Percentiles rank a stretch among this genome's conserved stretches.
These are phyloP conservation scores for Themeda triandra DNA, from an alignment of 176 grass and related monocot genomes.

Conservation along the genomic window DNA sequence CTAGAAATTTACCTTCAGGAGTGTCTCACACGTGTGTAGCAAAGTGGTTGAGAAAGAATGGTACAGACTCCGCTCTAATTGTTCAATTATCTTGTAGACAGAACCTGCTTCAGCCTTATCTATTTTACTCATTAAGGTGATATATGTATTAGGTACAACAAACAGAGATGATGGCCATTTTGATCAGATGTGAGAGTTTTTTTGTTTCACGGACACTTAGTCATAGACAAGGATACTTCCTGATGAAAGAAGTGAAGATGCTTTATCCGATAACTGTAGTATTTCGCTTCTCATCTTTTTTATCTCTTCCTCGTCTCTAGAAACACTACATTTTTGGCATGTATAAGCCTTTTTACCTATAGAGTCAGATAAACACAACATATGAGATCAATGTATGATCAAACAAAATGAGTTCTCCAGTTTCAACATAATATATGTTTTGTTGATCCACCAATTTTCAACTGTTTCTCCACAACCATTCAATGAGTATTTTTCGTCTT, in stretches of 20 bases:
- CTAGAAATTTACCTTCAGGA: conserved; percentile 70
- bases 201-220: neutral
- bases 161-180: neutral
- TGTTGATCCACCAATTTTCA: neutral
- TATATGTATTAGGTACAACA: conserved; percentile 10
- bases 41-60: conserved; percentile 68
- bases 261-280: conserved; percentile 48
- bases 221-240: conserved; percentile 67
- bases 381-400: neutral
- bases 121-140: conserved; percentile 42
- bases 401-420: neutral
- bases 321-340: conserved; percentile 76
- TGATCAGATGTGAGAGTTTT: neutral
- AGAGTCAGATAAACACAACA: conserved; percentile 26
- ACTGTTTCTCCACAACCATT: neutral
- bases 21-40: conserved; percentile 76
- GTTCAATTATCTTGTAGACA: conserved; percentile 62
- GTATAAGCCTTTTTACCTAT: conserved; percentile 54
- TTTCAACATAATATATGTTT: conserved; percentile 4
- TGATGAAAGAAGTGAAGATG: conserved; percentile 46
- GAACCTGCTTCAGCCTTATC: conserved; percentile 66
- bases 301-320: conserved; percentile 59
- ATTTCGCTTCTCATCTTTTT: conserved; percentile 56
- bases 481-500: neutral
- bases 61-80: conserved; percentile 53